Percentiles rank a stretch among this genome's conserved stretches.
Evolutionary conservation across 129 eudicot species (phyloP).

Genomic region (Artemisia argyi): DNA sequence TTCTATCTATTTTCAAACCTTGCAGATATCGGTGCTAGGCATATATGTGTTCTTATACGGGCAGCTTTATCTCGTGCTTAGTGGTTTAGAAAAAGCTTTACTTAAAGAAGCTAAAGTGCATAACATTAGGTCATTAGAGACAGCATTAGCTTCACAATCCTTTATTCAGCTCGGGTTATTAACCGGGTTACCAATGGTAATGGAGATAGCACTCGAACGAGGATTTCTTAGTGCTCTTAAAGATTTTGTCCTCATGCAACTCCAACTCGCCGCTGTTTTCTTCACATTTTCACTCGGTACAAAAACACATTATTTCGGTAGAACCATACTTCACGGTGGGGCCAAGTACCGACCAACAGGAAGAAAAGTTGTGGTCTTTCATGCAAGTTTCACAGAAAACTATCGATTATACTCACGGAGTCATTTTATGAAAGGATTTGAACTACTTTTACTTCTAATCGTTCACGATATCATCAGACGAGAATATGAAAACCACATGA

Average conservation of each 20-base stretch:
- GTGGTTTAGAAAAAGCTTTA: constrained; percentile 74
- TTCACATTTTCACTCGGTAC: constrained; percentile 92
- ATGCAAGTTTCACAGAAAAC: constrained; percentile 81
- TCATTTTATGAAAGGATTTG: constrained; percentile 94
- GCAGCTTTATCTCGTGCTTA: constrained; percentile 86
- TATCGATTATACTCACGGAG: constrained; percentile 87
- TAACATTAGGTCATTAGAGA: constrained; percentile 78
- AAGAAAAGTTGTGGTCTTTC: constrained; percentile 84
- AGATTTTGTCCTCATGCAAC: constrained; percentile 94
- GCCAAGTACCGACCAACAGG: constrained; percentile 94
- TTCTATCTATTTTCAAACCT: constrained; percentile 3
- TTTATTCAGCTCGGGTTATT: constrained; percentile 92
- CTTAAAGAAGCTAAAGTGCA: constrained; percentile 70
- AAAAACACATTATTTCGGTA: constrained; percentile 88
- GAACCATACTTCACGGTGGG: constrained; percentile 96
- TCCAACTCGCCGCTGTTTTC: constrained; percentile 91
- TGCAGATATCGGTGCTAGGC: constrained; percentile 86
- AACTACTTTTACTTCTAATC: constrained; percentile 60
- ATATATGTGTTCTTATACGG: constrained; percentile 90
- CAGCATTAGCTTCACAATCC: constrained; percentile 93
- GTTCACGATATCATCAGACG: constrained; percentile 74
- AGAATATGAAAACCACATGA: constrained; percentile 63
- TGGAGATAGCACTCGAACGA: constrained; percentile 82
- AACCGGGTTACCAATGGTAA: constrained; percentile 93
- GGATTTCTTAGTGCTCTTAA: constrained; percentile 86